phyloP scores from a whole-genome alignment of 1,284 basidiomycete genomes.

The Ustilago tritici region DNA sequence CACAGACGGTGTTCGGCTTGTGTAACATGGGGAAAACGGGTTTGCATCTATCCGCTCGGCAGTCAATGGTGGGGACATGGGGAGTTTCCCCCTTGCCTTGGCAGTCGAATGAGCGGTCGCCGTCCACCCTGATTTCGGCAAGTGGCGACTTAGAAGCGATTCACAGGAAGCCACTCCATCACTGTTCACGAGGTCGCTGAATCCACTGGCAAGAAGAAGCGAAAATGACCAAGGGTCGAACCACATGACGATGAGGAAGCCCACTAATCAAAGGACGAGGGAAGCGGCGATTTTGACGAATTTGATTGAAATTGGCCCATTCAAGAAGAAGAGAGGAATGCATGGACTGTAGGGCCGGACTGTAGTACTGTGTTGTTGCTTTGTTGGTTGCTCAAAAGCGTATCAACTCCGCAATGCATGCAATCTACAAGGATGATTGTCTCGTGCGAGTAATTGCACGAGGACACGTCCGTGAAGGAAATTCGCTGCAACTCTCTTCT shows the following conservation, averaged over 20 bases:
- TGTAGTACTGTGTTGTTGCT: background rate
- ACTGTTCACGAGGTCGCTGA: background rate
- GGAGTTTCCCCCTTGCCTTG: slow-evolving; percentile 1
- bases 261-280: slow-evolving; percentile 6
- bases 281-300: slow-evolving; percentile 19
- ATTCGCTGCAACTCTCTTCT: too few relatives aligned
- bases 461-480: too few relatives aligned
- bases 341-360: background rate
- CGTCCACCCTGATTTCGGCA: background rate
- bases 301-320: slow-evolving; percentile 1
- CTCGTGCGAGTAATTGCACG: too few relatives aligned
- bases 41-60: background rate
- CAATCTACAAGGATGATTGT: slow-evolving; percentile 20
- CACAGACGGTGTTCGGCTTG: slow-evolving; percentile 4
- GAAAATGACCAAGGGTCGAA: background rate
- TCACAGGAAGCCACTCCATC: background rate
- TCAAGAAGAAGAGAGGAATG: background rate
- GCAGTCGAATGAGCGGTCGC: background rate
- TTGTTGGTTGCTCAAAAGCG: background rate
- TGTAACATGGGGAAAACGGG: background rate
- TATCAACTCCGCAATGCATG: slow-evolving; percentile 1
- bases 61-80: background rate
- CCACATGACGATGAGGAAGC: slow-evolving; percentile 4
- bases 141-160: slow-evolving; percentile 1
- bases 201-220: background rate